Evolutionary conservation across 2,329 filamentous ascomycete species (phyloP), one percentile per base, ranked within the genome.

Genomic region (Botrytis cinerea): DNA sequence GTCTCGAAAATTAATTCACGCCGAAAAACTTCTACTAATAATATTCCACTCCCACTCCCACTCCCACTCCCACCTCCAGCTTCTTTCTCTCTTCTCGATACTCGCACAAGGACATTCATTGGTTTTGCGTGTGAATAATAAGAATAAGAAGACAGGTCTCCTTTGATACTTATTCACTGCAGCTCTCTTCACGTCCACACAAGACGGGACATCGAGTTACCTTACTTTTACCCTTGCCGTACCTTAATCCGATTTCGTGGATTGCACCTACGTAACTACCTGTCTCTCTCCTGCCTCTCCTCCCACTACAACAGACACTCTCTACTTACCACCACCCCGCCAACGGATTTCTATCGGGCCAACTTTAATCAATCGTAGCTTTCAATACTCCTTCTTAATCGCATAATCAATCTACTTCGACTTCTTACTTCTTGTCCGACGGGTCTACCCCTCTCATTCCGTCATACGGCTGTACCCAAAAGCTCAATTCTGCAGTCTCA

Each of bases 241-340:
- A 18, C 35, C 60, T 18, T n/a, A 32, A 18, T 28, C 51, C 60
- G 28, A 59, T 59, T n/a, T 40, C 22, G 35, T 62, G 14, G 35
- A 43, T 62, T 40, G 35, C 38, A 62, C 40, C 60, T 62, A 62
- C 60, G 60, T 62, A 62, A 71, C 57, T 38, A 32, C 46, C 14
- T 64, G 14, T 32, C 35, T 54, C 51, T 57, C 51, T 54, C 25
- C 40, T 57, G 2, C 45, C n/a, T 40, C 28, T 22, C 38, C 62
- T 35, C 10, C 32, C 22, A 25, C 38, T 8, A 25, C 35, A 46
- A 66, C 66, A 57, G 18, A 61, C 59, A 40, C 25, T 40, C 38
- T 40, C 40, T 18, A 22, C 38, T 28, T 10, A 63, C 20, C 71
- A 60, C 32, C 48, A 10, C 25, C 12, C 35, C 35, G 20, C 35